phyloP scores from a whole-genome alignment of 2,329 filamentous ascomycete species.

The Diaporthe aspalathi region DNA sequence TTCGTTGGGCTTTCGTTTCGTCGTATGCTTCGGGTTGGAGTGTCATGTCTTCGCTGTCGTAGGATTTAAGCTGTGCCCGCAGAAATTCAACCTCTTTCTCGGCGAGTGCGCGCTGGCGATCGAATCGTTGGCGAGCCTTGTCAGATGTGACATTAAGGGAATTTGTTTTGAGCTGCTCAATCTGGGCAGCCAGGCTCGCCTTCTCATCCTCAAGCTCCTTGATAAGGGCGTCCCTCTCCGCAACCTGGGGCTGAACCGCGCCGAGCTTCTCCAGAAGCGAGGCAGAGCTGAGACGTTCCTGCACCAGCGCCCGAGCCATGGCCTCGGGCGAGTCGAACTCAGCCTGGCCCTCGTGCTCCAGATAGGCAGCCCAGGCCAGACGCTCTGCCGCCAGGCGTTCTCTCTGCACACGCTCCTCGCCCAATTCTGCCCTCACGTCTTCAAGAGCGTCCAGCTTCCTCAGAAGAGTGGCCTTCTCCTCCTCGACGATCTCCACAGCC shows the following conservation, averaged over 20 bases:
- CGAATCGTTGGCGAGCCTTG: slow-evolving; percentile 79
- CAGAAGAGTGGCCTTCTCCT: slow-evolving; percentile 85
- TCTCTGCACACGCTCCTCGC: slow-evolving; percentile 83
- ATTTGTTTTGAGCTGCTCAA: slow-evolving; percentile 74
- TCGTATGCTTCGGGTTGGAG: slow-evolving; percentile 86
- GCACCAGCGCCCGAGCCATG: slow-evolving; percentile 84
- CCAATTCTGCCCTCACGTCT: slow-evolving; percentile 78
- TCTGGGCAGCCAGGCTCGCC: slow-evolving; percentile 70
- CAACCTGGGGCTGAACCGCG: slow-evolving; percentile 79
- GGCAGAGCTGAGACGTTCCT: slow-evolving; percentile 83
- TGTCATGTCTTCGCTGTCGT: slow-evolving; percentile 88
- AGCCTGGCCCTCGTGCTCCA: slow-evolving; percentile 76
- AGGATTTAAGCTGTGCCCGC: slow-evolving; percentile 88
- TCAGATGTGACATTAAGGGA: slow-evolving; percentile 64
- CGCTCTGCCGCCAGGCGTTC: slow-evolving; percentile 91
- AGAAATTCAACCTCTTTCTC: slow-evolving; percentile 95
- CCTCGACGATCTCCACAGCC: slow-evolving; percentile 92
- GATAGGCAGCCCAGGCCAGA: slow-evolving; percentile 85
- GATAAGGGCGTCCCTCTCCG: slow-evolving; percentile 81
- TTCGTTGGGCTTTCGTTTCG: slow-evolving; percentile 76
- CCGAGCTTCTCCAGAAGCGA: slow-evolving; percentile 86
- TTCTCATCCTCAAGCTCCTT: slow-evolving; percentile 78
- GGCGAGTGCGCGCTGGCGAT: slow-evolving; percentile 86
- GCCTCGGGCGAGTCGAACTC: slow-evolving; percentile 91
- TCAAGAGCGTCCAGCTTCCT: slow-evolving; percentile 81